Conservation (phyloP, 2,329 filamentous ascomycete species). For the Penicillium glabrum region DNA sequence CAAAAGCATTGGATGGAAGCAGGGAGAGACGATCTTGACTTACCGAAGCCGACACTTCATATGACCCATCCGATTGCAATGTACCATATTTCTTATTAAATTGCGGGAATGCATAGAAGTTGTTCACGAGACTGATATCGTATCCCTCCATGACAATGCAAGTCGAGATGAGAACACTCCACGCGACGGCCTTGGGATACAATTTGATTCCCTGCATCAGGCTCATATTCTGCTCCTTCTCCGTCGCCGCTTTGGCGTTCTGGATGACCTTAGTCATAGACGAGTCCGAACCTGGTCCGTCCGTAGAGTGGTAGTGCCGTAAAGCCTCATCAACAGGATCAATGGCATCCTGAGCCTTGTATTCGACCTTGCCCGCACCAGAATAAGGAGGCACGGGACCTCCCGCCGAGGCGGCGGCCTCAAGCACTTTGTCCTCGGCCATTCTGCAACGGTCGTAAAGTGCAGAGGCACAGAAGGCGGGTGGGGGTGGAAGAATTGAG, state of each 20-base stretch:
- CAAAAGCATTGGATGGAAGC: background rate
- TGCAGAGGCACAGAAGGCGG: constrained; percentile 2
- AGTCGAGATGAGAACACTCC: constrained; percentile 84
- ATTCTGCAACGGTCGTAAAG: constrained; percentile 15
- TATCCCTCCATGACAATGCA: constrained; percentile 92
- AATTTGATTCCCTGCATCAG: constrained; percentile 73
- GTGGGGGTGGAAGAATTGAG: background rate
- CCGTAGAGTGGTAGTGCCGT: constrained; percentile 11
- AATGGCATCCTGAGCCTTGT: constrained; percentile 19
- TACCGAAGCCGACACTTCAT: constrained; percentile 42
- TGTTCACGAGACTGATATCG: constrained; percentile 77
- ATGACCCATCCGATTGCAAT: constrained; percentile 31
- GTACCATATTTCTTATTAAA: constrained; percentile 46
- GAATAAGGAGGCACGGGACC: background rate
- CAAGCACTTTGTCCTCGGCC: constrained; percentile 30
- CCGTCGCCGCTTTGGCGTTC: constrained; percentile 44
- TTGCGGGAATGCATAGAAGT: constrained; percentile 62
- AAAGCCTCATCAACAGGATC: constrained; percentile 19
- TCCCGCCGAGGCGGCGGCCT: background rate
- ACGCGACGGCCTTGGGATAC: constrained; percentile 83
- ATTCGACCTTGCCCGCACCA: background rate
- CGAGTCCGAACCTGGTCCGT: constrained; percentile 20
- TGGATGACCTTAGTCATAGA: constrained; percentile 36
- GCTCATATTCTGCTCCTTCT: constrained; percentile 64
- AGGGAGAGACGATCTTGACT: constrained; percentile 9